Evolutionary conservation across 1,284 basidiomycete species (phyloP).

Genomic region (Ganoderma lingzhi): DNA sequence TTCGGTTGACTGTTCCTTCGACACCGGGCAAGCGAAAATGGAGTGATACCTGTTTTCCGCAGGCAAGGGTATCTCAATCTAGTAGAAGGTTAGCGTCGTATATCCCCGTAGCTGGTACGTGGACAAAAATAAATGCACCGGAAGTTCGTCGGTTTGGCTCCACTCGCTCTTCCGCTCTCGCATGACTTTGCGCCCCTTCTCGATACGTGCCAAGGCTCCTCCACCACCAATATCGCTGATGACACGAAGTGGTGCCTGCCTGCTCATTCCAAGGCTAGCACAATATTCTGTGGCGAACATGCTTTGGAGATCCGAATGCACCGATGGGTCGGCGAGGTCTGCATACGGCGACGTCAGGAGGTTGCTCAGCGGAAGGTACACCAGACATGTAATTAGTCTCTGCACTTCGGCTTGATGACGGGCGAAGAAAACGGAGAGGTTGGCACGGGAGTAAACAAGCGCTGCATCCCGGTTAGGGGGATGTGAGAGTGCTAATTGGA

Average conservation of each 20-base stretch:
- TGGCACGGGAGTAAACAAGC: conserved; percentile 77
- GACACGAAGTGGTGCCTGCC: conserved; percentile 87
- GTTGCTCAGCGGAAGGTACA: conserved; percentile 72
- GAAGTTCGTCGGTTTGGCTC: conserved; percentile 90
- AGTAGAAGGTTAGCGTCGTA: not conserved
- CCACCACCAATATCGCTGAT: conserved; percentile 92
- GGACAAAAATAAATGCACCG: conserved; percentile 52
- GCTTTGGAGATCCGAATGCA: conserved; percentile 81
- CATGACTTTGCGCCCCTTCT: conserved; percentile 94
- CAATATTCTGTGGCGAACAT: conserved; percentile 93
- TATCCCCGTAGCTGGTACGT: not conserved
- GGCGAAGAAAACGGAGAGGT: conserved; percentile 73
- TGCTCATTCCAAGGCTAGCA: conserved; percentile 85
- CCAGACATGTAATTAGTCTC: conserved; percentile 79
- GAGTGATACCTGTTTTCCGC: conserved; percentile 93
- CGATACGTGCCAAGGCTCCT: conserved; percentile 87
- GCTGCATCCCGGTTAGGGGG: conserved; percentile 65
- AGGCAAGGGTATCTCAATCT: conserved; percentile 95
- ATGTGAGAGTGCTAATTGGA: conserved; percentile 73
- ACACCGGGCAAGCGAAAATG: conserved; percentile 97
- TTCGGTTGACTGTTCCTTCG: conserved; percentile 95
- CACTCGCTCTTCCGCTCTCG: conserved; percentile 91
- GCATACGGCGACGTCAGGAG: conserved; percentile 78
- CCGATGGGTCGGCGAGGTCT: conserved; percentile 70
- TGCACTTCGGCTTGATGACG: conserved; percentile 74